These are phyloP conservation scores for Daedaleopsis sinensis DNA, from an alignment of 768 basidiomycete species.

Conservation along the genomic window DNA sequence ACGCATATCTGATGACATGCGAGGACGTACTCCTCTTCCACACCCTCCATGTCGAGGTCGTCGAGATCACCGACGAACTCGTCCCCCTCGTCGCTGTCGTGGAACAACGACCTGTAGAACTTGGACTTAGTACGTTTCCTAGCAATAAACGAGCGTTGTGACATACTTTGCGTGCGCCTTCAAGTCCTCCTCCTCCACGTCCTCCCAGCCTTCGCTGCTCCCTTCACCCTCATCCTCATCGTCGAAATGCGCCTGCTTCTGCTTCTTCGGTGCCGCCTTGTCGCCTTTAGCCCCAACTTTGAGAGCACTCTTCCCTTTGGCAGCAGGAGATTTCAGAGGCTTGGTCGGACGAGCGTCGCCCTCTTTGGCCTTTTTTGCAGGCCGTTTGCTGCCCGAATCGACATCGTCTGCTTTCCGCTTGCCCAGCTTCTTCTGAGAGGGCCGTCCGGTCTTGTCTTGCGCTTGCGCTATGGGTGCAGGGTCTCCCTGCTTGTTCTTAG, in stretches of 20 bases:
- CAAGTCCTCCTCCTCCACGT: conserved; percentile 54
- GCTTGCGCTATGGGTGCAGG: conserved; percentile 58
- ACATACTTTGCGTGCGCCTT: conserved; percentile 46
- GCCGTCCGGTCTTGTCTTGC: conserved; percentile 30
- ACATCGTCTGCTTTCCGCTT: conserved; percentile 69
- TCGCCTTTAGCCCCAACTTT: conserved; percentile 14
- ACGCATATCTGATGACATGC: not conserved
- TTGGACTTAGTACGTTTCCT: not conserved
- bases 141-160: not conserved
- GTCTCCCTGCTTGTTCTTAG: conserved; percentile 81
- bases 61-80: conserved; percentile 50
- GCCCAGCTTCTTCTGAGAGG: conserved; percentile 59
- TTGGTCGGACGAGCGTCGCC: conserved; percentile 16
- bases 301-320: conserved; percentile 19
- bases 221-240: conserved; percentile 35
- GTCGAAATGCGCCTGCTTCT: conserved; percentile 29
- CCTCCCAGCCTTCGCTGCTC: conserved; percentile 61
- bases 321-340: conserved; percentile 10
- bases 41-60: conserved; percentile 48
- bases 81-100: conserved; percentile 46
- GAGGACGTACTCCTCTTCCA: conserved; percentile 43
- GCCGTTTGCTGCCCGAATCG: conserved; percentile 28
- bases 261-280: conserved; percentile 20
- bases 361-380: conserved; percentile 29
- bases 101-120: conserved; percentile 45